Base-by-base conservation (phyloP, 129 eudicot genomes). In the Gnaphalium uliginosum region DNA sequence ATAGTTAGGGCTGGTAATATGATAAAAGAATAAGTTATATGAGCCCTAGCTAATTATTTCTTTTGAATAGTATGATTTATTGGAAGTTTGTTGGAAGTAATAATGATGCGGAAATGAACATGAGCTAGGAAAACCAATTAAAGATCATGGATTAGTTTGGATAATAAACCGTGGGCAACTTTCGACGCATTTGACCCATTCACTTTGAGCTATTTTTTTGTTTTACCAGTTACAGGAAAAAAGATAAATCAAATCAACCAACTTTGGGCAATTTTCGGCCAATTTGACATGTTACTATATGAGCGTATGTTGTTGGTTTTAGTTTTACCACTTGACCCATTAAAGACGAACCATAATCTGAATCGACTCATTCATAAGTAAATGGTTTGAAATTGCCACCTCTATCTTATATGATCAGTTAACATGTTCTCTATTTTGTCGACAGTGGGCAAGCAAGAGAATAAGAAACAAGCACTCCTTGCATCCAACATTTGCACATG, bases 401-500 rank as follows among this genome's bases (percentile, higher is more conserved):
- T 54, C 9, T 54, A 32, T 18, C 4, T 30, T 57, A 4, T 61
- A 18, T 17, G 5, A 14, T 41, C 57, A 32, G 32, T 51, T n/a
- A 76, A 24, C 13, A 61, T 27, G 23, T 61, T 70, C 5, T 76
- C 8, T 25, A 63, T 65, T 79, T 23, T 76, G 17, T 81, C 59
- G 62, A 71, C 84, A 94, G 98, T 94, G 98, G 98, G 69, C 79
- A 73, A 85, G 91, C 74, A 83, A 83, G 77, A 82, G 74, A 46
- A 74, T 70, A 21, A 79, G 64, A 62, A 88, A 76, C 71, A 82
- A 81, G 83, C 83, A 85, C 67, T 80, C 84, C 2, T 76, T 94
- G 79, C 98, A 94, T 84, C 93, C 96, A 59, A 84, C 93, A 65
- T 89, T 90, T 78, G 80, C 89, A 48, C 93, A 94, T 76, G 98